phyloP scores from a whole-genome alignment of 768 basidiomycete genomes.

The Macrolepiota fuliginosa region DNA sequence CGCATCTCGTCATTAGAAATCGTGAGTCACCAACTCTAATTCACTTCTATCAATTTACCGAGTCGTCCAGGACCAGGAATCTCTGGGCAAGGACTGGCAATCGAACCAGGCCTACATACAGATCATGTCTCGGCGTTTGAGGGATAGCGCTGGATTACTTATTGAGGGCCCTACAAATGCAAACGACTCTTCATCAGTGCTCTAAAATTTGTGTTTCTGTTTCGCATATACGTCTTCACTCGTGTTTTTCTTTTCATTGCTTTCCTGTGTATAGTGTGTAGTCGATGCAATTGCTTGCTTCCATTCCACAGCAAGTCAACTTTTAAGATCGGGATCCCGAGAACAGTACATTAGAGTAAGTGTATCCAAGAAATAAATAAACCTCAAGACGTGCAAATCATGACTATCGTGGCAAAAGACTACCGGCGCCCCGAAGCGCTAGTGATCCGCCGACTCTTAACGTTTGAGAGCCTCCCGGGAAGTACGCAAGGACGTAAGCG shows the following conservation, averaged over 20 bases:
- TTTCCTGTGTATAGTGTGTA: slow-evolving; percentile 7
- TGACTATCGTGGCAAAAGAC: slow-evolving; percentile 70
- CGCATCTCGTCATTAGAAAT: slow-evolving; percentile 51
- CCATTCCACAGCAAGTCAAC: neutral
- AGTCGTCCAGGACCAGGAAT: slow-evolving; percentile 35
- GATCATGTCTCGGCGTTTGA: slow-evolving; percentile 70
- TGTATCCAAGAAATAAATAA: slow-evolving; percentile 13
- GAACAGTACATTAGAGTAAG: neutral
- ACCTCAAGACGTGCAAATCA: neutral
- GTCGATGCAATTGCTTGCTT: neutral
- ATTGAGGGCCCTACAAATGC: neutral
- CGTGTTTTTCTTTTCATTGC: neutral
- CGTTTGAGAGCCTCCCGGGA: slow-evolving; percentile 86
- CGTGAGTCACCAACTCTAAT: slow-evolving; percentile 16
- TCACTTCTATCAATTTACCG: slow-evolving; percentile 7
- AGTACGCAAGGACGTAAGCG: slow-evolving; percentile 90
- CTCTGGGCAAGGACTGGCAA: slow-evolving; percentile 52
- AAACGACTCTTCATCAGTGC: neutral
- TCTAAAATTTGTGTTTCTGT: neutral
- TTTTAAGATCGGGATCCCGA: neutral
- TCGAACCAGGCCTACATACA: slow-evolving; percentile 70
- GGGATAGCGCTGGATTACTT: slow-evolving; percentile 55
- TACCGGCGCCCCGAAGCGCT: slow-evolving; percentile 82
- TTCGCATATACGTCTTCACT: neutral
- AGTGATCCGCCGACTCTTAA: slow-evolving; percentile 77